phyloP scores from a whole-genome alignment of 805 yeast species.

The Lachancea thermotolerans region DNA sequence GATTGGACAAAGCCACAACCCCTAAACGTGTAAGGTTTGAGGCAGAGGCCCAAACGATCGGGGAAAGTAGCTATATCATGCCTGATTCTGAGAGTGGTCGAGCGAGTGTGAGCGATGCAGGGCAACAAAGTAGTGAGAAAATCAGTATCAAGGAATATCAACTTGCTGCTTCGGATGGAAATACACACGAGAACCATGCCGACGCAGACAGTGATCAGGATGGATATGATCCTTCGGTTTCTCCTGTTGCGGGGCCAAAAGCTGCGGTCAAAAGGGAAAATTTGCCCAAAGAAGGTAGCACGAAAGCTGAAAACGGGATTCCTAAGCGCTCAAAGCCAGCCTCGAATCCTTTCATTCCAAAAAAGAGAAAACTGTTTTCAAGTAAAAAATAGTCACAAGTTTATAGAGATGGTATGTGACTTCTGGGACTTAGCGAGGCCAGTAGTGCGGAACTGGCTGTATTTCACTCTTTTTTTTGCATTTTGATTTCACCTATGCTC shows the following conservation, averaged over 20 bases:
- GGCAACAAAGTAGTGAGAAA: too few relatives aligned
- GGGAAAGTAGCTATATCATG: constrained; percentile 1
- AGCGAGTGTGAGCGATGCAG: too few relatives aligned
- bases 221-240: constrained; percentile 6
- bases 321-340: background rate
- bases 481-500: background rate
- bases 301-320: background rate
- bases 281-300: background rate
- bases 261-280: background rate
- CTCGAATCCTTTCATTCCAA: constrained; percentile 22
- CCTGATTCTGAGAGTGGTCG: too few relatives aligned
- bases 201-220: constrained; percentile 5
- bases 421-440: too few relatives aligned
- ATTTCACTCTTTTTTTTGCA: too few relatives aligned
- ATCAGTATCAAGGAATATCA: too few relatives aligned
- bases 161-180: background rate
- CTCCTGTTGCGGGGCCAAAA: background rate
- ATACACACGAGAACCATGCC: background rate
- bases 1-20: constrained; percentile 6
- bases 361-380: constrained; percentile 13
- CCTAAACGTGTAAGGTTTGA: constrained; percentile 7
- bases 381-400: constrained; percentile 1
- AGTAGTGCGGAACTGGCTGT: too few relatives aligned
- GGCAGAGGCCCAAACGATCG: constrained; percentile 6
- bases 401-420: background rate